Base-by-base conservation (phyloP, 2,329 filamentous ascomycete genomes). In the Alternaria gaisen region DNA sequence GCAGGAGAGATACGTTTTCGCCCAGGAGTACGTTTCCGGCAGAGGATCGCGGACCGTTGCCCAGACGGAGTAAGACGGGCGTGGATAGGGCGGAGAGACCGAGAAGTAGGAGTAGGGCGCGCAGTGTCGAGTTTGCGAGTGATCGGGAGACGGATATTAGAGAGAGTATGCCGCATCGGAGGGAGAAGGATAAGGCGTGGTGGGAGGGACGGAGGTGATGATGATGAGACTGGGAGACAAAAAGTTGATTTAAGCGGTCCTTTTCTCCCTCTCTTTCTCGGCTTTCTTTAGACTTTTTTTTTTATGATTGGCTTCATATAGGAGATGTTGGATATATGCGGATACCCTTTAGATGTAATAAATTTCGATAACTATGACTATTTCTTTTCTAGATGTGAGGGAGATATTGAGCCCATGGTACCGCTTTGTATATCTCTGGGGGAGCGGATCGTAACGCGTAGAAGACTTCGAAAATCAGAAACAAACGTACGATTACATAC, bases 131-230 rank as follows among this genome's bases (percentile, higher is more conserved):
- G 36, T 72, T 68, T 61, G 71, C 58, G 9, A 61, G 72, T 50
- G 70, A 74, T 30, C 58, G 75, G 5, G 74, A 75, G 62, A 76
- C 70, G 53, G 72, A 75, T 48, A 67, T 77, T 42, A 54, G 74
- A 22, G 74, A 75, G 47, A 63, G 28, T 22, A 76, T 78, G 75
- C 75, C 75, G 58, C 75, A 78, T 71, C 58, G 74, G 14, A 57
- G 71, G 47, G 66, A 70, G 22, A 78, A 74, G 56, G 72, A 73
- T 55, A 70, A 65, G 62, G 70, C 75, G 53, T 78, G 75, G 75
- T 78, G 74, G 73, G 75, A 78, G 58, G 73, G 71, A 28, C 57
- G 67, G 53, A 38, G 64, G 52, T 58, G 41, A 42, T 38, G 24
- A 8, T 34, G 11, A 16, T 11, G n/a, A 12, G 38, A n/a, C 7